Base-by-base conservation (phyloP, 352 stramenopile species). In the Phytophthora lateralis region DNA sequence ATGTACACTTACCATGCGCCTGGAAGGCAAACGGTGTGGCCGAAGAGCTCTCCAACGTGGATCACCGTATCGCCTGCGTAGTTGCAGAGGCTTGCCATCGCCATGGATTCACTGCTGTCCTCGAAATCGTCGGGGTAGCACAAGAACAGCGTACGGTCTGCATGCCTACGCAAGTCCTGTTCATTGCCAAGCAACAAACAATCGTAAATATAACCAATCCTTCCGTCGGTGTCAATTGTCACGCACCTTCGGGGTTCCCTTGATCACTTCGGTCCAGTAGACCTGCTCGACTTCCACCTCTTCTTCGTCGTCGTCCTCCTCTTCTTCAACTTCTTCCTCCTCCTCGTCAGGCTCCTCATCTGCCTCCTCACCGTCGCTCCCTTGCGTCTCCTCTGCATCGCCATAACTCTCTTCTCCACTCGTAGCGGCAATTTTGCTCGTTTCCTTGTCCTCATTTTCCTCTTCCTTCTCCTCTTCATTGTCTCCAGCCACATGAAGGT, bases 91-190 rank as follows among this genome's bases (percentile, higher is more conserved):
- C 91, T 93, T 37, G 90, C 69, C 63, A 95, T 73, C 34, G 87
- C 91, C 89, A 98, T 95, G 4, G 92, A 97, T 53, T 93, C 80
- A 8, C 81, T 76, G 52, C 83, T 91, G 55, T 92, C 80, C 52
- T 95, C 86, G 48, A 92, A 93, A 66, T 98, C 93, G 62, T 98
- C 94, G 2, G 93, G 91, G 72, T 98, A 98, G 65, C 94, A 98
- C 37, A 98, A 64, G 45, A 98, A 97, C 8, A 98, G 72, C 41
- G 91, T 78, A 34, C 89, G 84, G 29, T 92, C 82, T 3, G 89
- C 78, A 67, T 95, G 80, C 45, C 90, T 80, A 45, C 69, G 78
- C 21, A 95, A 75, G 37, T 80, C 78, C 82, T 91, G 32, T 12
- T 47, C 18, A 51, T 6, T 9, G 49, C 15, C 20, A 62, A 18